Conservation (phyloP, 768 basidiomycete species). For the Xerocomellus dryophilus region DNA sequence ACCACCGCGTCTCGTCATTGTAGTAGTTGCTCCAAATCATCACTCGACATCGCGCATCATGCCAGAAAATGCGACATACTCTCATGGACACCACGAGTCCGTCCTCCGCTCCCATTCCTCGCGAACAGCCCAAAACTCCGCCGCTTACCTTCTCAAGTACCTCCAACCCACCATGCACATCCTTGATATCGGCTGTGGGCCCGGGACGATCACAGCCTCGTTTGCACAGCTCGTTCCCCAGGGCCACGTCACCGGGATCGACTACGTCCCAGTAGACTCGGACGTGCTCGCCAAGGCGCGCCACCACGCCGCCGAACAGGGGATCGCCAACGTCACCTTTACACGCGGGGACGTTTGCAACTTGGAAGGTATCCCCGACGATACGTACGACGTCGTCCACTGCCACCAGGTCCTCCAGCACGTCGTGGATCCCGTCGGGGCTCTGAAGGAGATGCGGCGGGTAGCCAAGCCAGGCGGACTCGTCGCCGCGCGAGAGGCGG, state of each 20-base stretch:
- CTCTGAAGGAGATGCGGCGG: conserved; percentile 46
- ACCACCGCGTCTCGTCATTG: background rate
- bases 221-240: conserved; percentile 40
- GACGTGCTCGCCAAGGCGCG: conserved; percentile 37
- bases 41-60: conserved; percentile 1
- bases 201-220: conserved; percentile 48
- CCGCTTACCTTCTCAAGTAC: conserved; percentile 38
- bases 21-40: background rate
- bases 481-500: conserved; percentile 44
- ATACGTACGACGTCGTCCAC: conserved; percentile 47
- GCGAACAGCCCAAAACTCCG: conserved; percentile 43
- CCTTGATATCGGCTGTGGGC: conserved; percentile 53
- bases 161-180: conserved; percentile 39
- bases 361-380: conserved; percentile 37
- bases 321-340: conserved; percentile 40
- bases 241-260: conserved; percentile 45
- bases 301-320: conserved; percentile 24
- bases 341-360: conserved; percentile 36
- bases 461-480: conserved; percentile 46
- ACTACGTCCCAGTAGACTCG: conserved; percentile 25
- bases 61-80: conserved; percentile 13
- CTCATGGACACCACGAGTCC: conserved; percentile 30
- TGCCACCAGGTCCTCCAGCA: conserved; percentile 51
- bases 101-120: conserved; percentile 35
- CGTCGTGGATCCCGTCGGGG: conserved; percentile 38